Evolutionary conservation across 371 early-diverging fungal genomes (phyloP), one percentile per base, ranked within the genome.

Genomic region (Edhazardia aedis): DNA sequence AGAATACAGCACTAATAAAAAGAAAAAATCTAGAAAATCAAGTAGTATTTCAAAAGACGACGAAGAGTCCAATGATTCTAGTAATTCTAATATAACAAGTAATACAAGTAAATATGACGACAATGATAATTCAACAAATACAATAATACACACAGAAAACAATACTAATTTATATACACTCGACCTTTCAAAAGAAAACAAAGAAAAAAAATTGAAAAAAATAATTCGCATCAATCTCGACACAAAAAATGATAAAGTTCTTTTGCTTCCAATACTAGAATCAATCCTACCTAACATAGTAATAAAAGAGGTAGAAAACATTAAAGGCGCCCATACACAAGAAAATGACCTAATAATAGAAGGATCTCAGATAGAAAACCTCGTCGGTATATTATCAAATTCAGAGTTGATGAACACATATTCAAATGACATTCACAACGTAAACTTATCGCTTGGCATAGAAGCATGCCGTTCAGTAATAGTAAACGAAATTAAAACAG

Each of bases 381-480:
- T n/a, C n/a, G n/a, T n/a, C n/a, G n/a, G n/a, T n/a, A n/a, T n/a
- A n/a, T n/a, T n/a, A n/a, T n/a, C n/a, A n/a, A n/a, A n/a, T 33
- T 33, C 14, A 33, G 33, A 33, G 6, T 7, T 33, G 14, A 14
- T 7, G 14, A 33, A 33, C 7, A 7, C 33, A 33, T 33, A 33
- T 33, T 85, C 92, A 59, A 95, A 94, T 76, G 93, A 95, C 65
- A 85, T 94, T 71, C 81, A 83, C 38, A 85, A 86, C 9, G 79
- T 92, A 11, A 74, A 85, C 33, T 70, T 74, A 14, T 83, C 84
- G 0, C 91, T 93, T 74, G 99, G 99, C 68, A 88, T 99, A 18
- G 99, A 99, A 71, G 96, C 95, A 2, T 93, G 92, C 2, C 77
- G 95, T 16, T 76, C 76, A 40, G 80, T 88, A 16, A 86, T 99